Base-by-base conservation (phyloP, 352 stramenopile genomes). In the Phytopythium oedochilum region DNA sequence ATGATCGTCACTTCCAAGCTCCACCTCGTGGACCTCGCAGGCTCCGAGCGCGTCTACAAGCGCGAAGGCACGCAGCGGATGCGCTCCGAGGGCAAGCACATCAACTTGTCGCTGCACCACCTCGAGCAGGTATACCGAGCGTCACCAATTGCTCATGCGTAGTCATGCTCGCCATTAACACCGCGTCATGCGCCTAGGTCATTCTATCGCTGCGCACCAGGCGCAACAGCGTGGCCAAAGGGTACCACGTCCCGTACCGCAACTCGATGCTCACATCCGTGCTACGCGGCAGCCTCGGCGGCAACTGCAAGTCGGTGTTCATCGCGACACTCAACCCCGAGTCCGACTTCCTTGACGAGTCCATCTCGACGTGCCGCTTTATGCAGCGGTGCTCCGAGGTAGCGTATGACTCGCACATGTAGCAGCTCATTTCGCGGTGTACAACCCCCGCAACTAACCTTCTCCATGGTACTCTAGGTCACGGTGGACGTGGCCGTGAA, bases 191-290 rank as follows among this genome's bases (percentile, higher is more conserved):
- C 15, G 14, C 15, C 42, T 28, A 96, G 83, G 94, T 98, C 26
- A 98, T 99, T 54, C 68, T 98, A 32, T 97, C 96, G 17, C 70
- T 99, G 26, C 80, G 97, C 34, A 83, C 92, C 65, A 73, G 78
- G 46, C 62, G 66, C 15, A 83, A 79, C 38, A 45, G 59, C 20
- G 62, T 84, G 14, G 58, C 71, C 5, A 85, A 69, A 28, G 61
- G 60, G 2, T 84, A 79, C 43, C 96, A 98, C 61, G 80, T 98
- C 43, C 96, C 96, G 7, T 99, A 99, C 63, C 82, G 96, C 31
- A 98, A 99, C 65, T 97, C 86, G 32, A 98, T 98, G 91, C 94
- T 99, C 70, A 99, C 96, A 42, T 97, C 89, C 3, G 92, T 99
- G 2, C 65, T 99, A 22, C 78, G 95, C 20, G 96, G 97, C 34